Percentiles rank a stretch among this genome's conserved stretches.
Conservation (phyloP, 1,139 yeast species). For the Sugiyamaella sp. region DNA sequence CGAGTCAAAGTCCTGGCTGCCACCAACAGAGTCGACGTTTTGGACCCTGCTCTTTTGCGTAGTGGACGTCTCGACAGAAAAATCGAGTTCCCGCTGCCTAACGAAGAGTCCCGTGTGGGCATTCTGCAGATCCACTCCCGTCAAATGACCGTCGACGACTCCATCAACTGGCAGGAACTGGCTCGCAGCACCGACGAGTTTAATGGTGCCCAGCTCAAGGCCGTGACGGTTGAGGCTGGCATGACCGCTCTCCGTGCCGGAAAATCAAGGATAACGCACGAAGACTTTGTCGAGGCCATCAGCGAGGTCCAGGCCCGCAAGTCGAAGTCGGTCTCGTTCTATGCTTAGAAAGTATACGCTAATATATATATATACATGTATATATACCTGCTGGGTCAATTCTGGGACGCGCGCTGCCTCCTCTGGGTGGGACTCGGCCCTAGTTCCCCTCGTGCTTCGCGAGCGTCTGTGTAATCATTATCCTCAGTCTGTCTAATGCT, state of each 20-base stretch:
- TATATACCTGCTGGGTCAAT: no score
- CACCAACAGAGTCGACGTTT: conserved; percentile 94
- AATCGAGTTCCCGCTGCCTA: conserved; percentile 95
- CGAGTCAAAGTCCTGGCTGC: conserved; percentile 97
- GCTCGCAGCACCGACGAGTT: conserved; percentile 98
- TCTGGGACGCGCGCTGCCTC: no score
- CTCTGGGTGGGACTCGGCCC: no score
- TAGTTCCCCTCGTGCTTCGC: no score
- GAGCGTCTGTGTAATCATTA: no score
- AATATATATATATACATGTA: conserved; percentile 1
- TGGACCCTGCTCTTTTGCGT: conserved; percentile 95
- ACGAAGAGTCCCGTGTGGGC: conserved; percentile 96
- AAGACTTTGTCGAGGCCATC: conserved; percentile 97
- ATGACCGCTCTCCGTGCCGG: conserved; percentile 98
- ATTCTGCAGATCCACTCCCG: conserved; percentile 96
- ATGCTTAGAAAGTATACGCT: conserved; percentile 56
- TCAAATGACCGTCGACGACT: conserved; percentile 91
- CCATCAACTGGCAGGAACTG: conserved; percentile 96
- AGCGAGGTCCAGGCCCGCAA: conserved; percentile 98
- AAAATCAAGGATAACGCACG: conserved; percentile 88
- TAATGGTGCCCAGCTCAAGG: conserved; percentile 97
- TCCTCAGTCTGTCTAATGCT: no score
- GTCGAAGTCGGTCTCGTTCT: conserved; percentile 91
- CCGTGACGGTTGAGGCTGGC: conserved; percentile 98
- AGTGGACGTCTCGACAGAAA: conserved; percentile 97